These are phyloP conservation scores for Collybia nuda DNA, from an alignment of 768 basidiomycete species.

Conservation along the genomic window DNA sequence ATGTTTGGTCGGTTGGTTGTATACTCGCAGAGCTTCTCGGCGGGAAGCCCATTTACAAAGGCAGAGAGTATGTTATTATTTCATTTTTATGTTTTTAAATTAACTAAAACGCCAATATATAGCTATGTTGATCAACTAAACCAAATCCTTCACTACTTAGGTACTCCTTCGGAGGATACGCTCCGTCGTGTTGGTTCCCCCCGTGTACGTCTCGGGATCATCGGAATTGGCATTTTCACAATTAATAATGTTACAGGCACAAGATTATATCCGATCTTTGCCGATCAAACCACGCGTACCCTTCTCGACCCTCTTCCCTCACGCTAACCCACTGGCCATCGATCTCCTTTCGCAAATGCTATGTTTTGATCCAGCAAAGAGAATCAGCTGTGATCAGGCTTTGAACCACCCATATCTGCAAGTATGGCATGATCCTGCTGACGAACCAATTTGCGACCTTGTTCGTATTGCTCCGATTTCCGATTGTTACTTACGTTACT, in stretches of 20 bases:
- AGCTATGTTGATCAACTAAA: constrained; percentile 99
- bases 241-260: constrained; percentile 64
- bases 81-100: neutral
- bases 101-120: constrained; percentile 8
- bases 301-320: constrained; percentile 89
- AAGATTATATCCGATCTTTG: constrained; percentile 97
- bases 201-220: constrained; percentile 51
- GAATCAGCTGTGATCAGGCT: constrained; percentile 95
- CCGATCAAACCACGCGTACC: constrained; percentile 96
- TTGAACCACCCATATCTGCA: constrained; percentile 92
- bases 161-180: constrained; percentile 96
- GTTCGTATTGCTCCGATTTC: constrained; percentile 37
- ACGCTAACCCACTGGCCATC: constrained; percentile 91
- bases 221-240: no score
- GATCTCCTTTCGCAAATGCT: constrained; percentile 91
- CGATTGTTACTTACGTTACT: neutral
- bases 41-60: constrained; percentile 96
- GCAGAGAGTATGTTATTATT: constrained; percentile 74
- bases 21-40: constrained; percentile 91
- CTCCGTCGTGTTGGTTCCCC: constrained; percentile 95
- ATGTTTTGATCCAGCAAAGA: constrained; percentile 94
- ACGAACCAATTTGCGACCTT: constrained; percentile 83
- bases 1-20: constrained; percentile 96
- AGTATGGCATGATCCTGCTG: constrained; percentile 97
- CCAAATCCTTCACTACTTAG: constrained; percentile 97